Percentiles rank a stretch among this genome's conserved stretches.
Conservation (phyloP, 2,329 filamentous ascomycete genomes). For the Scytalidium sp. region DNA sequence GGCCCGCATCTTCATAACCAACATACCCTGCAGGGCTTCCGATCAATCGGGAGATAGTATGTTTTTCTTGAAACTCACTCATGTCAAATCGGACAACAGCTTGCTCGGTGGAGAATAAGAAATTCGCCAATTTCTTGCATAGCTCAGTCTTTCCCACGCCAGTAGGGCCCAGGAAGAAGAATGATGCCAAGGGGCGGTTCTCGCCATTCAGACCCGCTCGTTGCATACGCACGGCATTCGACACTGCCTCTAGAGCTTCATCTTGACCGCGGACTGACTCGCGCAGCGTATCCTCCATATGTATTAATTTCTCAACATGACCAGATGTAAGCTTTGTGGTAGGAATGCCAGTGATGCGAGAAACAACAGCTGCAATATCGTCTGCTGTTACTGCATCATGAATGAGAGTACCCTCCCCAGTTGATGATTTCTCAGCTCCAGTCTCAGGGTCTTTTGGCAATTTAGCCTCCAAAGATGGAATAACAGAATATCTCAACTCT, state of each 20-base stretch:
- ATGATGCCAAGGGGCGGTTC: constrained; percentile 86
- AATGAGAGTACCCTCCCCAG: constrained; percentile 55
- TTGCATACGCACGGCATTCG: constrained; percentile 91
- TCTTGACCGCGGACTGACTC: constrained; percentile 89
- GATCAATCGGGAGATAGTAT: constrained; percentile 90
- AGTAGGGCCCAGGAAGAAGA: constrained; percentile 97
- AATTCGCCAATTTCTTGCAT: constrained; percentile 91
- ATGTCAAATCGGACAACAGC: constrained; percentile 96
- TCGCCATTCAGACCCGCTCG: constrained; percentile 88
- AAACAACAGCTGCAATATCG: constrained; percentile 91
- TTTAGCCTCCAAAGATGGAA: constrained; percentile 76
- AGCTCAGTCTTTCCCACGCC: constrained; percentile 97
- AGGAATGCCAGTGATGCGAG: constrained; percentile 87
- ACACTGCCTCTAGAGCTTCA: constrained; percentile 85
- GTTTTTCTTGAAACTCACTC: constrained; percentile 97
- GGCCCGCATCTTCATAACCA: constrained; percentile 94
- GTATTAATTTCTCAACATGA: constrained; percentile 89
- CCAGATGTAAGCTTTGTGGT: constrained; percentile 89
- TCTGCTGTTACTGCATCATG: constrained; percentile 95
- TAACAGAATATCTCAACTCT: constrained; percentile 83
- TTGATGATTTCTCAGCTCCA: constrained; percentile 27
- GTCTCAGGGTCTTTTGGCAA: constrained; percentile 68
- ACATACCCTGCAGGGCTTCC: constrained; percentile 93
- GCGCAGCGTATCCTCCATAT: constrained; percentile 89
- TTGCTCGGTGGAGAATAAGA: constrained; percentile 88